Conservation (phyloP, 257 asterid genomes). For the Prunella vulgaris region DNA sequence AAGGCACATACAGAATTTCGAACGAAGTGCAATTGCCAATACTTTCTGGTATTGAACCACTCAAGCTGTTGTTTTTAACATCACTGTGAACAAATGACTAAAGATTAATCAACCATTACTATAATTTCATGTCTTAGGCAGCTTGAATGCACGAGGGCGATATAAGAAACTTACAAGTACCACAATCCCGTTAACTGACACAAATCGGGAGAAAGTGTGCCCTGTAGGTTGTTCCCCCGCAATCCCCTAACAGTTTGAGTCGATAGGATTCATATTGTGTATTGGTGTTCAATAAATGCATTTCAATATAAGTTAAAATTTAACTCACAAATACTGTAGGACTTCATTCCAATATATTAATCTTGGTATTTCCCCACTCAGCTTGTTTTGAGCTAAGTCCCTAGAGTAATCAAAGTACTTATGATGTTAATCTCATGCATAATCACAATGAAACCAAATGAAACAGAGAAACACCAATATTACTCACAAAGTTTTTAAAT, state of each 20-base stretch:
- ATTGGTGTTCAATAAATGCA: not conserved
- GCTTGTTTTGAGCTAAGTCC: constrained; percentile 84
- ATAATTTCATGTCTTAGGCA: not conserved
- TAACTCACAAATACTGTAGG: constrained; percentile 75
- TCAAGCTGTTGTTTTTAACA: constrained; percentile 87
- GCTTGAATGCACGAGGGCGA: not conserved
- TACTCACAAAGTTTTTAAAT: constrained; percentile 79
- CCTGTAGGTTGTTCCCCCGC: constrained; percentile 78
- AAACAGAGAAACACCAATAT: not conserved
- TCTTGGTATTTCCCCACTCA: constrained; percentile 93
- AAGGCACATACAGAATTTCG: constrained; percentile 85
- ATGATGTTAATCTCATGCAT: not conserved
- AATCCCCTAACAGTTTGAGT: constrained; percentile 48
- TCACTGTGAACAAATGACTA: constrained; percentile 57
- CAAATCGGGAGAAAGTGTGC: constrained; percentile 81
- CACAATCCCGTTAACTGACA: constrained; percentile 91
- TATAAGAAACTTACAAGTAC: constrained; percentile 72
- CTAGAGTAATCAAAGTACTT: constrained; percentile 28
- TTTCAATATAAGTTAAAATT: not conserved
- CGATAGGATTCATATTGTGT: not conserved
- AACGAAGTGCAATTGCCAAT: constrained; percentile 90
- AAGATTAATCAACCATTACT: not conserved
- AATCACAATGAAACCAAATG: not conserved
- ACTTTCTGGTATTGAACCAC: constrained; percentile 75
- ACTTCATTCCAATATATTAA: constrained; percentile 92